Evolutionary conservation across 208 protist species (phyloP).

Genomic region (Wallacemonas sp.): DNA sequence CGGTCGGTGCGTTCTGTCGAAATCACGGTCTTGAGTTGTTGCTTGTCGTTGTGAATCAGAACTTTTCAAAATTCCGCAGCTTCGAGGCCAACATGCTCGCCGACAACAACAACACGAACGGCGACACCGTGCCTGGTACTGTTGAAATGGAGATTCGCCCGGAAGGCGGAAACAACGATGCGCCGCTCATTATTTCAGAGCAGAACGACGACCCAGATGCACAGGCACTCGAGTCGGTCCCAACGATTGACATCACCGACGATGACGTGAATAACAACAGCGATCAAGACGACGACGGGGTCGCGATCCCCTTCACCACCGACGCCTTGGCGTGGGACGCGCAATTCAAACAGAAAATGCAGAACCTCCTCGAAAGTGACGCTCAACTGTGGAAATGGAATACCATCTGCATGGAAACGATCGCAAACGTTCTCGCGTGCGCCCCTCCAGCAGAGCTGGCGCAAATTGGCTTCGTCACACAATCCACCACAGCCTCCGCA

Average conservation of each 20-base stretch:
- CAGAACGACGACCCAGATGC: not conserved
- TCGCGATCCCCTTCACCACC: not conserved
- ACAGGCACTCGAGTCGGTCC: not conserved
- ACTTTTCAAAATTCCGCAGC: slow-evolving; percentile 52
- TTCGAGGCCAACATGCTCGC: slow-evolving; percentile 10
- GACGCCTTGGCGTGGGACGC: slow-evolving; percentile 19
- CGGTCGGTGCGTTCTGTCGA: slow-evolving; percentile 76
- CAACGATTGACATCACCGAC: slow-evolving; percentile 13
- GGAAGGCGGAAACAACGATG: not conserved
- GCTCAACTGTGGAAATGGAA: slow-evolving; percentile 89
- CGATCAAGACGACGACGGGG: slow-evolving; percentile 15
- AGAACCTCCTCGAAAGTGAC: slow-evolving; percentile 71
- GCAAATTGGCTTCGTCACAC: slow-evolving; percentile 44
- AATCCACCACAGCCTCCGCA: slow-evolving; percentile 32
- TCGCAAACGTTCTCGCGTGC: slow-evolving; percentile 61
- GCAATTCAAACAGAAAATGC: slow-evolving; percentile 55
- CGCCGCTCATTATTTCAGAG: too few relatives aligned
- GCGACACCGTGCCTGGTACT: too few relatives aligned
- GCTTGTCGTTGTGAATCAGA: slow-evolving; percentile 85
- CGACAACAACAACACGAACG: too few relatives aligned
- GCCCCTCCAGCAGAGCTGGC: slow-evolving; percentile 58
- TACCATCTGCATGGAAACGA: slow-evolving; percentile 49
- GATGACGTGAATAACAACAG: slow-evolving; percentile 26
- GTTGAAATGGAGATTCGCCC: not conserved
- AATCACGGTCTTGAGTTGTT: slow-evolving; percentile 86